These are phyloP conservation scores for Solanum boliviense DNA, from an alignment of 257 asterid species.

Conservation along the genomic window DNA sequence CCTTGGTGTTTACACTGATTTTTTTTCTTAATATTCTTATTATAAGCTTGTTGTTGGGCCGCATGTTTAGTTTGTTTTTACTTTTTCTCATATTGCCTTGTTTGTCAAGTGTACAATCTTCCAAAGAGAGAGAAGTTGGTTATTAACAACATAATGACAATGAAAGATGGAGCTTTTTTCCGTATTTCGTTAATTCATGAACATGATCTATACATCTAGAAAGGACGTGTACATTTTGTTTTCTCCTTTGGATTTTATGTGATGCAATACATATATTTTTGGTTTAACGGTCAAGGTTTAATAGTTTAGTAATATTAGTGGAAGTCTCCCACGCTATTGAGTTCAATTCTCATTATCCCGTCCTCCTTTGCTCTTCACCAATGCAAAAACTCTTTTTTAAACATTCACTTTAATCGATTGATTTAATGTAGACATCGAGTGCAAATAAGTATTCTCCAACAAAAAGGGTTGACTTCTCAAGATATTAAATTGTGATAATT, in stretches of 20 bases:
- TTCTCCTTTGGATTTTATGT: neutral
- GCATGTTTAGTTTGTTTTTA: neutral
- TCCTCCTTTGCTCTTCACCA: neutral
- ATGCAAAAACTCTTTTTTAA: neutral
- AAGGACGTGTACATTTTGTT: neutral
- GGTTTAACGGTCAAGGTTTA: neutral
- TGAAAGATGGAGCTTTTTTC: neutral
- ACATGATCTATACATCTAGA: neutral
- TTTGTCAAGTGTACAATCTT: neutral
- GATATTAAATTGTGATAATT: neutral
- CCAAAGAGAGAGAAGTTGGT: neutral
- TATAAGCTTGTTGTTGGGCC: neutral
- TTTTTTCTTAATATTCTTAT: neutral
- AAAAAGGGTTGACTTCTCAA: neutral
- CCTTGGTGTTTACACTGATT: neutral
- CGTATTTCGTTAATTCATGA: neutral
- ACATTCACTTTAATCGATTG: neutral
- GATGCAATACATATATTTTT: neutral
- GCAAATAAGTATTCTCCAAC: neutral
- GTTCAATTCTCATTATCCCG: neutral
- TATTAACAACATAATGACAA: neutral
- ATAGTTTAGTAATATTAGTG: neutral
- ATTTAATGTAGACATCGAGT: neutral
- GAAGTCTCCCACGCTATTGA: neutral
- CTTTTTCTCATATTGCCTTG: neutral